Conservation (phyloP, 73 alveolate genomes). For the Urostyla sp. region DNA sequence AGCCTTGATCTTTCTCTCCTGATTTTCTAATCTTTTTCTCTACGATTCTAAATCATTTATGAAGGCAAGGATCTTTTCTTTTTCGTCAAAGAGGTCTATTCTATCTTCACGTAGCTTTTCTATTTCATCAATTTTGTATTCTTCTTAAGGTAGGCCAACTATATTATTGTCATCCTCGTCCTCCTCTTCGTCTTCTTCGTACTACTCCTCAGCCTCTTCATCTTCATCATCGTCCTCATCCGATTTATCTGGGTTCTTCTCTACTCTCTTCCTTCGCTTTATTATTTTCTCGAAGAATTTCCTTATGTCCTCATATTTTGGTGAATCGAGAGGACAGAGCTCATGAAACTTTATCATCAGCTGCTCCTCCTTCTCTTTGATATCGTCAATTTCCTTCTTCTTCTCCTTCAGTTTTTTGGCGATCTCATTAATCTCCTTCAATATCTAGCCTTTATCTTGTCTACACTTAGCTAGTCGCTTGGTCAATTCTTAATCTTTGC, state of each 20-base stretch:
- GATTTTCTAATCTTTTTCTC: constrained; percentile 74
- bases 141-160: constrained; percentile 70
- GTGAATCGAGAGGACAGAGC: constrained; percentile 83
- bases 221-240: constrained; percentile 85
- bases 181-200: constrained; percentile 86
- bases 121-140: constrained; percentile 83
- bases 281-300: constrained; percentile 77
- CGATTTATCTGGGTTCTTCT: constrained; percentile 72
- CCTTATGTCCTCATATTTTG: constrained; percentile 78
- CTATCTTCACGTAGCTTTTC: constrained; percentile 86
- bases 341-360: constrained; percentile 82
- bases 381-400: constrained; percentile 81
- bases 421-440: constrained; percentile 79
- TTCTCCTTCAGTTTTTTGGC: constrained; percentile 73
- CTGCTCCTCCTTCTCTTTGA: constrained; percentile 80
- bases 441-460: constrained; percentile 79
- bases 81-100: constrained; percentile 73
- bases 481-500: constrained; percentile 84
- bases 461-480: constrained; percentile 78
- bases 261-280: constrained; percentile 55
- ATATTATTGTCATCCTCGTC: constrained; percentile 87
- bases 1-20: constrained; percentile 70
- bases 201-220: constrained; percentile 86
- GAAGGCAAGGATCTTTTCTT: constrained; percentile 75
- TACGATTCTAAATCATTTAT: constrained; percentile 77